These are phyloP conservation scores for Vigna trinervia DNA, from an alignment of 306 rosid genomes.

Conservation along the genomic window DNA sequence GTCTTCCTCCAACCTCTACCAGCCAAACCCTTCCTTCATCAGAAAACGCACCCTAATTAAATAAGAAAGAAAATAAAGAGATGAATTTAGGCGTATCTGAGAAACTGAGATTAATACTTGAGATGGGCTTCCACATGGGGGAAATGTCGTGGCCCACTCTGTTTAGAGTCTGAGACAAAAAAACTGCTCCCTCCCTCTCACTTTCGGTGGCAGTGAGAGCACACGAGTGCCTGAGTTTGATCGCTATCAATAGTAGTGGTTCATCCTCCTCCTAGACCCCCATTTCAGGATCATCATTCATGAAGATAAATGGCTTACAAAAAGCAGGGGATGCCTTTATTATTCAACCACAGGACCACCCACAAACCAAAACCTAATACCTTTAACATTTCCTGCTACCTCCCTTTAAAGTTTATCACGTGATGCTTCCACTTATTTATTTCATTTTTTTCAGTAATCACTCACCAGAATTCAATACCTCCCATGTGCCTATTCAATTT, in stretches of 20 bases:
- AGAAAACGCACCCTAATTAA: background rate
- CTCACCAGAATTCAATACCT: conserved; percentile 44
- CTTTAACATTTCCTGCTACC: conserved; percentile 39
- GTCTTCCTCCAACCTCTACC: background rate
- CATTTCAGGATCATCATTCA: conserved; percentile 27
- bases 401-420: conserved; percentile 42
- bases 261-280: conserved; percentile 11
- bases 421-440: conserved; percentile 37
- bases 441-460: conserved; percentile 29
- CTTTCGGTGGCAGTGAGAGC: conserved; percentile 52
- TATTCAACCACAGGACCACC: conserved; percentile 40
- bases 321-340: background rate
- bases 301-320: background rate
- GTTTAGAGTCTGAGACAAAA: conserved; percentile 38
- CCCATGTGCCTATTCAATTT: conserved; percentile 45
- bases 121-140: conserved; percentile 42
- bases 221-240: conserved; percentile 64
- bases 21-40: background rate
- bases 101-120: conserved; percentile 20
- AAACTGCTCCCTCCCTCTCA: conserved; percentile 47
- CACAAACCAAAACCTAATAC: background rate
- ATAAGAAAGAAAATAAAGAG: background rate
- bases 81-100: conserved; percentile 6
- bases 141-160: conserved; percentile 19
- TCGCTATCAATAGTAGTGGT: conserved; percentile 56